Percentiles rank a stretch among this genome's conserved stretches.
phyloP scores from a whole-genome alignment of 2,329 filamentous ascomycete genomes.

The Apiospora hydei region DNA sequence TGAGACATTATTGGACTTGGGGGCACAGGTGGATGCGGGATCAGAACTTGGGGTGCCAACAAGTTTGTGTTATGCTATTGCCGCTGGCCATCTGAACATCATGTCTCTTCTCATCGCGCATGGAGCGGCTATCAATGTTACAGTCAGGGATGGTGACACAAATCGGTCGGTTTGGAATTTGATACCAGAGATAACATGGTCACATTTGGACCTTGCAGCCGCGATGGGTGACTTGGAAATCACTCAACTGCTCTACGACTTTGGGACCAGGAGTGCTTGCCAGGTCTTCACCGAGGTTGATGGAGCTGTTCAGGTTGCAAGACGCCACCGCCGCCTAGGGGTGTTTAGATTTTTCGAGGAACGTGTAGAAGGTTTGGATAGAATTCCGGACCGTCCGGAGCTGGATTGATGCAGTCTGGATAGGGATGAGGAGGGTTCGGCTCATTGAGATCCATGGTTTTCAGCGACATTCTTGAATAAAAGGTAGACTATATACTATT shows the following conservation, averaged over 20 bases:
- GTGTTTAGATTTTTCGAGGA: neutral
- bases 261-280: neutral
- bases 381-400: neutral
- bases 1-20: neutral
- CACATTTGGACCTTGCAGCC: neutral
- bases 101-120: neutral
- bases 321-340: neutral
- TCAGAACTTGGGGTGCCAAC: fast-evolving
- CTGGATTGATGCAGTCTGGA: too few relatives aligned
- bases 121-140: neutral
- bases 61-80: neutral
- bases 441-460: too few relatives aligned
- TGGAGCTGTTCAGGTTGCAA: neutral
- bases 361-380: neutral
- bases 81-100: neutral
- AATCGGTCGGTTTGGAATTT: too few relatives aligned
- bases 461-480: too few relatives aligned
- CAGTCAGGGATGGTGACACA: neutral
- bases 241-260: neutral
- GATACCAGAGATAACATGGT: too few relatives aligned
- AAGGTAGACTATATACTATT: too few relatives aligned
- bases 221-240: neutral
- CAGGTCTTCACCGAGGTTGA: neutral
- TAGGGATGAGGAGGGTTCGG: too few relatives aligned
- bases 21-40: neutral